Evolutionary conservation across 2,329 filamentous ascomycete species (phyloP).

Genomic region (Dothistroma pini): DNA sequence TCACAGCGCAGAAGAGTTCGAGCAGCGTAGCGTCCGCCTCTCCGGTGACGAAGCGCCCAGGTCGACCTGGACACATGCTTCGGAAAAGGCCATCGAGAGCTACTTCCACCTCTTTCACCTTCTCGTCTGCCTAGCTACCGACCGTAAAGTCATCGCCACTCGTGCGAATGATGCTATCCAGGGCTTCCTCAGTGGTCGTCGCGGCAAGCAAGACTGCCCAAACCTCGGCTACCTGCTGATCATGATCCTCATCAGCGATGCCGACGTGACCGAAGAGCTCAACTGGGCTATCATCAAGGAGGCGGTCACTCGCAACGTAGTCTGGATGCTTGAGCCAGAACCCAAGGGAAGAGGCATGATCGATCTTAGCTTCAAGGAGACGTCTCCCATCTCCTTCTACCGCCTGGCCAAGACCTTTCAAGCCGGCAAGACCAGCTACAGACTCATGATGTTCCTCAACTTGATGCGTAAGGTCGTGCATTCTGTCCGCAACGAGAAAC

Average conservation of each 20-base stretch:
- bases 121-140: constrained; percentile 21
- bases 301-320: constrained; percentile 25
- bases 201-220: constrained; percentile 18
- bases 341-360: constrained; percentile 14
- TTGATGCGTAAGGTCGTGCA: constrained; percentile 22
- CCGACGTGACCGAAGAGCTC: constrained; percentile 16
- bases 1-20: constrained; percentile 8
- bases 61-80: constrained; percentile 22
- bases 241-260: constrained; percentile 21
- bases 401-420: constrained; percentile 23
- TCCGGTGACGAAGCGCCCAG: constrained; percentile 2
- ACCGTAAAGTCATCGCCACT: constrained; percentile 12
- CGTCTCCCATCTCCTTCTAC: constrained; percentile 16
- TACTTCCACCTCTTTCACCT: constrained; percentile 28
- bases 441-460: constrained; percentile 25
- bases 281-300: constrained; percentile 23
- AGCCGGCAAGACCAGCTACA: constrained; percentile 21
- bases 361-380: constrained; percentile 24
- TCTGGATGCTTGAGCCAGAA: constrained; percentile 24
- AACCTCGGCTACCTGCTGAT: constrained; percentile 25
- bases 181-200: constrained; percentile 16
- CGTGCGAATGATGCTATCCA: constrained; percentile 17
- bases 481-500: background rate
- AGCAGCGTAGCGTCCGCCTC: background rate
- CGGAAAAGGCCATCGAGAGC: constrained; percentile 25